Conservation (phyloP, 495 filamentous ascomycete genomes). For the Daldinia childiae region DNA sequence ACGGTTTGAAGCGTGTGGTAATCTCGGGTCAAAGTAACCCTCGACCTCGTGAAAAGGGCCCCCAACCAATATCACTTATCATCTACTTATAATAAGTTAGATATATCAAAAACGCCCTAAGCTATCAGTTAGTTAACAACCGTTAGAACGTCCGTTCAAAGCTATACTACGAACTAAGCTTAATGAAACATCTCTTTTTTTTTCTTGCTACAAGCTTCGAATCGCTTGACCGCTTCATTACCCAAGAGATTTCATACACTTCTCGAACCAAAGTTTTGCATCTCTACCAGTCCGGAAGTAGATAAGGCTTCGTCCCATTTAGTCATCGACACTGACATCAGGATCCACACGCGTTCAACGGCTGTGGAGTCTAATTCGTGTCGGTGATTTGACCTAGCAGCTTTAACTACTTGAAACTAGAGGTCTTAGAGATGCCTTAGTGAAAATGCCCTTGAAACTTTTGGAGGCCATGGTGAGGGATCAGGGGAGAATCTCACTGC, state of each 20-base stretch:
- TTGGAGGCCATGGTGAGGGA: slow-evolving; percentile 33
- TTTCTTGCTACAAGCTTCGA: slow-evolving; percentile 10
- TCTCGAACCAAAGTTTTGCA: slow-evolving; percentile 36
- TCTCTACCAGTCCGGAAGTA: slow-evolving; percentile 36
- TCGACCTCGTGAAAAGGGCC: slow-evolving; percentile 32
- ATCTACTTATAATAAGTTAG: slow-evolving; percentile 1
- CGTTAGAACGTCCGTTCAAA: not conserved
- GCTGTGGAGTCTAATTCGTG: slow-evolving; percentile 36
- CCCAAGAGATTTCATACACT: slow-evolving; percentile 10
- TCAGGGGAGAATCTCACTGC: slow-evolving; percentile 37
- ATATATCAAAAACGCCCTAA: slow-evolving; percentile 25
- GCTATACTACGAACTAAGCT: not conserved
- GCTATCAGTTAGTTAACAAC: slow-evolving; percentile 32
- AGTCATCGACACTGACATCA: slow-evolving; percentile 37
- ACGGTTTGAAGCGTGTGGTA: slow-evolving; percentile 44
- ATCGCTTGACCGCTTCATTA: slow-evolving; percentile 37
- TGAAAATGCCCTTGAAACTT: slow-evolving; percentile 33
- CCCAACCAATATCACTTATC: slow-evolving; percentile 37
- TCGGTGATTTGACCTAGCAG: slow-evolving; percentile 22
- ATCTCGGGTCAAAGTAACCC: slow-evolving; percentile 53
- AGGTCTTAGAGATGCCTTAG: not conserved
- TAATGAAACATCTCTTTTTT: slow-evolving; percentile 3
- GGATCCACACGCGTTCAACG: slow-evolving; percentile 35
- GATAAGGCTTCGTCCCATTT: slow-evolving; percentile 30
- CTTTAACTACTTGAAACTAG: not conserved